Evolutionary conservation across 2,329 filamentous ascomycete genomes (phyloP), one percentile per base, ranked within the genome.

Genomic region (Ambrosiella beaveri): DNA sequence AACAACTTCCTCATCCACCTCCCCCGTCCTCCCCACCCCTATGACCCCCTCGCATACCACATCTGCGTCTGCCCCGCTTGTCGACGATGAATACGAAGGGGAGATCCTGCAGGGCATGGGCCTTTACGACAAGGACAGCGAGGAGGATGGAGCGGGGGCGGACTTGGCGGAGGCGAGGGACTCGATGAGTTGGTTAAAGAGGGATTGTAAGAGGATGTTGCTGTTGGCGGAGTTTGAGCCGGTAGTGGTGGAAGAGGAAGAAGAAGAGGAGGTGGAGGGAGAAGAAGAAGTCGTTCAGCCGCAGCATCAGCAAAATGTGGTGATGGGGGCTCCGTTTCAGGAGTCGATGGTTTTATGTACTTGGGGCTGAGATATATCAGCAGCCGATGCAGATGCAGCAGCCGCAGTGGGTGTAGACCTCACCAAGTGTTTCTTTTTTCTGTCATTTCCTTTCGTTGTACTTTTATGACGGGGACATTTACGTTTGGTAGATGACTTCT

Each of bases 81-180:
- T 79, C 27, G 74, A 77, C 38, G 74, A 79, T 44, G 79, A 80
- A 36, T 79, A 80, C 51, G 73, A 77, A 12, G 84, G 81, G 41
- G 85, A 89, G 65, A 84, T 88, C 61, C 75, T 91, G 1, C 76
- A 89, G n/a, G 86, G 86, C 17, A 84, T 93, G 78, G 87, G 87
- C 0, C 76, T 93, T 0, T 93, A 93, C 68, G 86, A 88, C 64
- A 86, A 88, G 64, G 73, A 79, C 3, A 85, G 85, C 0, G 83
- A 82, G 58, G 69, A 72, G 17, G 75, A 78, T 58, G 71, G 74
- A 37, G 71, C 74, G 55, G 27, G 27, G 27, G 27, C 27, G 2
- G 27, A 27, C 66, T 78, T 57, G 71, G 80, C 68, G 3, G 74
- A 78, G 70, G 75, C 81, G 69, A 67, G 74, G 54, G 74, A 74